Conservation (phyloP, 331 rosid genomes). For the Malus hybrid region DNA sequence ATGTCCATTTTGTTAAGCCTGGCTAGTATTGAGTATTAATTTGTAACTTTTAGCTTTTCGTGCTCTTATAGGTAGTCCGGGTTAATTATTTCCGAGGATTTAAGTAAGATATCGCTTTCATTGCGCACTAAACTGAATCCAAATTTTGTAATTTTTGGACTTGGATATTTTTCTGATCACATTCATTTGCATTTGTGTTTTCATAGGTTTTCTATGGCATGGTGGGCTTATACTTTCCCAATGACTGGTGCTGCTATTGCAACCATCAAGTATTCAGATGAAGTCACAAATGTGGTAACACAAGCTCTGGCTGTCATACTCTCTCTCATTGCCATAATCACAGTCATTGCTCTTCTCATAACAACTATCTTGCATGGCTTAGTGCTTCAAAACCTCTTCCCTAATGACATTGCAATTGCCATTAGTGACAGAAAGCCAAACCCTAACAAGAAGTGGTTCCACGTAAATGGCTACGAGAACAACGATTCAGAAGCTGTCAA, state of each 20-base stretch:
- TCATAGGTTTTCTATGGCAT: slow-evolving; percentile 70
- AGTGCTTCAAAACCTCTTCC: slow-evolving; percentile 63
- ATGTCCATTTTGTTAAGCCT: too few species aligned
- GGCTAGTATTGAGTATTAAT: not conserved
- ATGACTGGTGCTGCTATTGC: slow-evolving; percentile 96
- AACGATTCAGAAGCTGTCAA: slow-evolving; percentile 28
- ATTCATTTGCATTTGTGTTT: slow-evolving; percentile 7
- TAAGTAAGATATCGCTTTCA: slow-evolving; percentile 37
- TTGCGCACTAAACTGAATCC: not conserved
- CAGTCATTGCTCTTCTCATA: slow-evolving; percentile 42
- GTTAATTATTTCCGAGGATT: slow-evolving; percentile 79
- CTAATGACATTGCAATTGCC: slow-evolving; percentile 88
- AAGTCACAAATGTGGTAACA: slow-evolving; percentile 49
- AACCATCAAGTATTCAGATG: slow-evolving; percentile 56
- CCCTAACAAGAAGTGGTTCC: slow-evolving; percentile 49
- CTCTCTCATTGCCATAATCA: slow-evolving; percentile 37
- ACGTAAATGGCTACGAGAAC: slow-evolving; percentile 31
- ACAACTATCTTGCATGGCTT: slow-evolving; percentile 66
- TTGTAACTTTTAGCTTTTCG: not conserved
- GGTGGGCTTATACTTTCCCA: slow-evolving; percentile 99
- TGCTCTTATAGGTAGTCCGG: slow-evolving; percentile 65
- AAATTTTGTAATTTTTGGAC: not conserved
- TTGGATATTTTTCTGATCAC: slow-evolving; percentile 12
- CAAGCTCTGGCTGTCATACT: slow-evolving; percentile 43
- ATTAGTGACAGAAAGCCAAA: slow-evolving; percentile 57